Evolutionary conservation across 345 rosid species (phyloP).

Genomic region (Citropsis articulata): DNA sequence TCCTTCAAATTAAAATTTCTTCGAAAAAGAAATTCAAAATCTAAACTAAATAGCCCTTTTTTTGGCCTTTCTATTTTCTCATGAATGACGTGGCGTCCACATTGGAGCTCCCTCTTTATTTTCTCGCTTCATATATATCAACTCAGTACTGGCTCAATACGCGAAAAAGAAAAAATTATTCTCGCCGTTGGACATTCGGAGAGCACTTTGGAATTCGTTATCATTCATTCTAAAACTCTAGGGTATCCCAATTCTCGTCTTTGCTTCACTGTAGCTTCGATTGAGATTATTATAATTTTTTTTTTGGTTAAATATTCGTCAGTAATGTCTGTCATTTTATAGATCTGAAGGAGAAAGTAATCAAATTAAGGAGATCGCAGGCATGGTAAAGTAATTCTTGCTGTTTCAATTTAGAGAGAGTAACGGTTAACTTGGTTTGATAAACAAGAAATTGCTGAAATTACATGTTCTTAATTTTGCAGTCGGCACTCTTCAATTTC

Average conservation of each 20-base stretch:
- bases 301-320: background rate
- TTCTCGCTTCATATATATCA: too few relatives aligned
- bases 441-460: background rate
- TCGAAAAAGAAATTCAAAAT: too few relatives aligned
- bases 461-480: constrained; percentile 19
- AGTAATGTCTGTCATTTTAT: background rate
- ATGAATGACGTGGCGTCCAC: background rate
- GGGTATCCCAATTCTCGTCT: too few relatives aligned
- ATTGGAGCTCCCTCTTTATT: background rate
- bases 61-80: background rate
- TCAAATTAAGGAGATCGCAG: constrained; percentile 4
- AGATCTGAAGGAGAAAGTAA: background rate
- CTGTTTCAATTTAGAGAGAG: background rate
- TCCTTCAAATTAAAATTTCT: too few relatives aligned
- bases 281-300: background rate
- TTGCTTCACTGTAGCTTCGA: background rate
- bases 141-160: too few relatives aligned
- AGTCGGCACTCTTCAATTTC: constrained; percentile 96
- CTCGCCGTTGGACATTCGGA: background rate
- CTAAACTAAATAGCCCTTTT: too few relatives aligned
- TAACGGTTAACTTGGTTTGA: background rate
- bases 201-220: background rate
- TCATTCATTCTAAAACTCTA: background rate
- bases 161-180: background rate
- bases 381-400: constrained; percentile 15